Base-by-base conservation (phyloP, 371 early-diverging fungal species). In the Mucor ambiguus region DNA sequence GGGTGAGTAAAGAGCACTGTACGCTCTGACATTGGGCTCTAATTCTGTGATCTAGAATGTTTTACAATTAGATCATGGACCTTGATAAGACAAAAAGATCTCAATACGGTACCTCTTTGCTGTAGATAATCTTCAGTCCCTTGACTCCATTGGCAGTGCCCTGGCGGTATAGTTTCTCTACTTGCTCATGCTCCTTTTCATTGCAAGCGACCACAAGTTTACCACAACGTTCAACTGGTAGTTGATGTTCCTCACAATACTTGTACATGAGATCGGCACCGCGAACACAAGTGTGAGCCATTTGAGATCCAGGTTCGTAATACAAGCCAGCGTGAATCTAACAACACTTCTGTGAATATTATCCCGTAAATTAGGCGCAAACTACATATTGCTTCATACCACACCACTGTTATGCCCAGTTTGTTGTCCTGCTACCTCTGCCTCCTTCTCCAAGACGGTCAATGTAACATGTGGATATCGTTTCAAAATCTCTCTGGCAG, bases 361-460 rank as follows among this genome's bases (percentile, higher is more conserved):
- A 16, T 49, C 22, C 22, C 55, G 28, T 43, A 28, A 41, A 29
- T 41, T 18, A 18, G 11, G 16, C 7, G 16, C 29, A 48, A 10
- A 32, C 7, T 24, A 9, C 5, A 18, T 28, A 37, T 24, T n/a
- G 5, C 22, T n/a, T 12, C 33, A 29, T 62, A 58, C 55, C 49
- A 77, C 80, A 35, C 81, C 81, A 30, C 73, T 72, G 48, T 81
- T 81, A 49, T 81, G 81, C 2, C 81, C 81, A 22, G 81, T 78
- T 49, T 81, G 81, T 56, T 81, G 81, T 22, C 68, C 73, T 37
- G 81, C 78, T 0, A 81, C 78, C 56, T 81, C 81, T 33, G 76
- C 65, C 44, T 81, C 81, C 56, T 81, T 81, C 54, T 81, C 81
- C 18, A 81, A 64, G 0, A 81, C 68, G 11, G 73, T 74, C 3